Conservation (phyloP, 768 basidiomycete genomes). For the Naganishia randhawae region DNA sequence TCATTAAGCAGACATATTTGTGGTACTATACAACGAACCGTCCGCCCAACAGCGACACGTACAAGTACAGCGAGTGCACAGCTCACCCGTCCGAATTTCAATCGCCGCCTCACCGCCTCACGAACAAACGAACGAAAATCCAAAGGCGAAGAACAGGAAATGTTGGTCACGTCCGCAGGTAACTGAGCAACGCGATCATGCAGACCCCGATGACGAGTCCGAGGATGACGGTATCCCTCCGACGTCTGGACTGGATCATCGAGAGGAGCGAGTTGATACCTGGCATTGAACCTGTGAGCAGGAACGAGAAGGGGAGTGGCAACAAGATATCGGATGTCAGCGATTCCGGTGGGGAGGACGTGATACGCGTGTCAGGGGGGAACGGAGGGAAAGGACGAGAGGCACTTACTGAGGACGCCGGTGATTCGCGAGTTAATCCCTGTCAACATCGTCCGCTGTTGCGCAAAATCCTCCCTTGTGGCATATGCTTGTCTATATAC, state of each 20-base stretch:
- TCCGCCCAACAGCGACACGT: too few relatives aligned
- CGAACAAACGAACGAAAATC: too few relatives aligned
- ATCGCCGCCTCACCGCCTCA: background rate
- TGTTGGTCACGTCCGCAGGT: slow-evolving; percentile 40
- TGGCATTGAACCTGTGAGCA: slow-evolving; percentile 70
- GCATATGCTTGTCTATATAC: slow-evolving; percentile 85
- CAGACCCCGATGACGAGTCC: slow-evolving; percentile 85
- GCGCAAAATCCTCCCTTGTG: slow-evolving; percentile 84
- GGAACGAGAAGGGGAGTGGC: background rate
- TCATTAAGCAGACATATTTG: too few relatives aligned
- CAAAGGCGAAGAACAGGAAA: background rate
- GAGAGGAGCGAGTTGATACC: slow-evolving; percentile 83
- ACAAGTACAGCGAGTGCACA: too few relatives aligned
- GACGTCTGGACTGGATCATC: slow-evolving; percentile 87
- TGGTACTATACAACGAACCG: too few relatives aligned
- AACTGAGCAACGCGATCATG: slow-evolving; percentile 61
- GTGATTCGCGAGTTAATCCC: slow-evolving; percentile 80
- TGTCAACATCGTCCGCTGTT: slow-evolving; percentile 70
- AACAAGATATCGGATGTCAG: background rate
- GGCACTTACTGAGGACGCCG: slow-evolving; percentile 69
- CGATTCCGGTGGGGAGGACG: too few relatives aligned
- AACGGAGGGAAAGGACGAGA: slow-evolving; percentile 19
- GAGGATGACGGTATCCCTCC: slow-evolving; percentile 83
- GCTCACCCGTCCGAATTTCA: background rate
- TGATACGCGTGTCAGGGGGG: too few relatives aligned